Evolutionary conservation across 2,329 filamentous ascomycete species (phyloP).

Genomic region (Penicillium sp.): DNA sequence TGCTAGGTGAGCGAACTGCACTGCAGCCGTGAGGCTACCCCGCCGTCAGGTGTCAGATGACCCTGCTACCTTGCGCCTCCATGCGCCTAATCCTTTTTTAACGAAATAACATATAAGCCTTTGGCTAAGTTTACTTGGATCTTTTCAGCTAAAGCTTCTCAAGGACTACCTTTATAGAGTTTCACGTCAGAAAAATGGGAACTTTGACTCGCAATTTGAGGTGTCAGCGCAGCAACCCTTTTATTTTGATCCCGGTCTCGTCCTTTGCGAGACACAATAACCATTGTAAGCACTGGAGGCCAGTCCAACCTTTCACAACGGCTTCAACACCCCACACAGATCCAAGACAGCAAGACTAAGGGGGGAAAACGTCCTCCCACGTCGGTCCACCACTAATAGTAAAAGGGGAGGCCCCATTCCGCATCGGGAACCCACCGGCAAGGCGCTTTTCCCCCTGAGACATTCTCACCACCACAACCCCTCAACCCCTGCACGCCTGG

Average conservation of each 20-base stretch:
- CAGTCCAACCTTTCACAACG: background rate
- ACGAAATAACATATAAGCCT: too few relatives aligned
- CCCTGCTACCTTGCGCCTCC: too few relatives aligned
- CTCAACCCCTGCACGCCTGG: background rate
- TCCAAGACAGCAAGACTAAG: background rate
- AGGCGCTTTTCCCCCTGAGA: constrained; percentile 18
- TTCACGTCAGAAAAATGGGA: too few relatives aligned
- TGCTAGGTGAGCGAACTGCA: background rate
- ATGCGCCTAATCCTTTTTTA: too few relatives aligned
- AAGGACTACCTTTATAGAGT: too few relatives aligned
- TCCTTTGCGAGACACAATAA: background rate
- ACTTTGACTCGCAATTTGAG: too few relatives aligned
- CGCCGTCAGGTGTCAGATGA: background rate
- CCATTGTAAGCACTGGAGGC: background rate
- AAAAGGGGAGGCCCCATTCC: constrained; percentile 2
- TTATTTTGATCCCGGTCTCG: too few relatives aligned
- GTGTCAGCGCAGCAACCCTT: too few relatives aligned
- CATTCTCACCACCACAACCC: background rate
- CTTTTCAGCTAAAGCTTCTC: too few relatives aligned
- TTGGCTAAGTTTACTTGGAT: too few relatives aligned
- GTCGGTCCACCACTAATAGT: background rate
- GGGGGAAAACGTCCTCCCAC: constrained; percentile 2
- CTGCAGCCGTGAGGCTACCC: background rate
- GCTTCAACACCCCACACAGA: background rate
- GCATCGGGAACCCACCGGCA: constrained; percentile 8